Evolutionary conservation across 148 eudicot genomes (phyloP), one percentile per base, ranked within the genome.

Genomic region (Cornus suecica): DNA sequence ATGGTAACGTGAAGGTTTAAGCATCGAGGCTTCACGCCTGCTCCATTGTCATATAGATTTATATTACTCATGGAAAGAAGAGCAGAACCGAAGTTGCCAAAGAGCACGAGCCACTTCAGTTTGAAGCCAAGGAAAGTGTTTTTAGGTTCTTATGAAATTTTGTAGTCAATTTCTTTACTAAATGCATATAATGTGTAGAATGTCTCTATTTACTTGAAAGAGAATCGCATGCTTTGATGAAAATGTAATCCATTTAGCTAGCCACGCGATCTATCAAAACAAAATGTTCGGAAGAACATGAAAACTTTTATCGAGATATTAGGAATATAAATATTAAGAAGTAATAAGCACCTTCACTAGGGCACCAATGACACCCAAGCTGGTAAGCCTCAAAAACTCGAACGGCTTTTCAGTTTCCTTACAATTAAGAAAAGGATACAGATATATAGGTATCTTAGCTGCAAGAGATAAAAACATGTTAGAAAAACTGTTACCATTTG

Each of bases 311-410:
- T 10, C 42, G 9, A 37, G 42, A 37, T 15, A 37, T 54, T 24
- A 15, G 4, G 28, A 3, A 10, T 20, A 10, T 20, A 68, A 15
- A 61, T 10, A 29, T 18, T 9, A 34, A 28, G 74, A 69, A 23
- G 54, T n/a, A 63, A 72, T 1, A 52, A 25, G 37, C 27, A 80
- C 84, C 84, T 81, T 81, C 37, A 77, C 61, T 1, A 77, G 70
- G 42, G 66, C 78, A 41, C 77, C 77, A 24, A 81, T 42, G 25
- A 77, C 77, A 34, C 77, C 80, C 56, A 81, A 77, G 77, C 77
- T 77, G 15, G 54, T 32, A 37, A 81, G 70, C 66, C 80, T 77
- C 31, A 81, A 69, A 60, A 32, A 68, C 48, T 77, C 73, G 32
- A 77, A 81, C n/a, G 73, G 80, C 52, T 16, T 77, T 26, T 42